Percentiles rank a stretch among this genome's conserved stretches.
Evolutionary conservation across 1,139 yeast genomes (phyloP).

Genomic region (Zygosaccharomyces sapae): DNA sequence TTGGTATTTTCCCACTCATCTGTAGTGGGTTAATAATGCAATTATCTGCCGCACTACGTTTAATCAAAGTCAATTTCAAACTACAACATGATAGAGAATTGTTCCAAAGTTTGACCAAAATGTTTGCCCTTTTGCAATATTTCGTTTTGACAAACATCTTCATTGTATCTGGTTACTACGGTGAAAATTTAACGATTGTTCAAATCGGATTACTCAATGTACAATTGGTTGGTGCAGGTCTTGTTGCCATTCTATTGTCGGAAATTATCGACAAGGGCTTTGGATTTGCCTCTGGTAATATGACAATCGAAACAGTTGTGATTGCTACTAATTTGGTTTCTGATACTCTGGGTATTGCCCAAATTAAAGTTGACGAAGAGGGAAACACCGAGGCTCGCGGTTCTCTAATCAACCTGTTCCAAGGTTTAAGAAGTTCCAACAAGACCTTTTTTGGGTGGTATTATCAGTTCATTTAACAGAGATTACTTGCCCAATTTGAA

Average conservation of each 20-base stretch:
- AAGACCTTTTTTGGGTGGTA: constrained; percentile 44
- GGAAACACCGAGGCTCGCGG: constrained; percentile 63
- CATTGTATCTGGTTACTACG: constrained; percentile 65
- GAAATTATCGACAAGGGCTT: constrained; percentile 88
- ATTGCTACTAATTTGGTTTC: constrained; percentile 64
- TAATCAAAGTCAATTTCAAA: constrained; percentile 70
- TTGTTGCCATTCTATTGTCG: constrained; percentile 57
- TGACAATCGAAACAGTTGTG: constrained; percentile 63
- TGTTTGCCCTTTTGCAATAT: constrained; percentile 51
- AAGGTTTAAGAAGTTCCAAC: constrained; percentile 47
- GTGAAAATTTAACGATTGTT: constrained; percentile 38
- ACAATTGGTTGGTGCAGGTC: constrained; percentile 66
- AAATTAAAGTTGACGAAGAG: constrained; percentile 42
- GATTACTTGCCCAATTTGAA: constrained; percentile 68
- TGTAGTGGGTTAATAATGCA: constrained; percentile 76
- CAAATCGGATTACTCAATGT: constrained; percentile 47
- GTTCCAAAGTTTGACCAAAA: constrained; percentile 80
- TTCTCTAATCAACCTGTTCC: constrained; percentile 59
- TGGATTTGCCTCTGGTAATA: constrained; percentile 80
- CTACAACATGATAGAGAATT: constrained; percentile 71
- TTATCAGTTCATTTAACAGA: constrained; percentile 69
- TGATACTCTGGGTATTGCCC: constrained; percentile 63
- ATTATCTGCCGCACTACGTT: constrained; percentile 68
- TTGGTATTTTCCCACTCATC: constrained; percentile 69
- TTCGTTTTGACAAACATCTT: constrained; percentile 47